Evolutionary conservation across 371 early-diverging fungal genomes (phyloP).

Genomic region (Syncephalastrum monosporum): DNA sequence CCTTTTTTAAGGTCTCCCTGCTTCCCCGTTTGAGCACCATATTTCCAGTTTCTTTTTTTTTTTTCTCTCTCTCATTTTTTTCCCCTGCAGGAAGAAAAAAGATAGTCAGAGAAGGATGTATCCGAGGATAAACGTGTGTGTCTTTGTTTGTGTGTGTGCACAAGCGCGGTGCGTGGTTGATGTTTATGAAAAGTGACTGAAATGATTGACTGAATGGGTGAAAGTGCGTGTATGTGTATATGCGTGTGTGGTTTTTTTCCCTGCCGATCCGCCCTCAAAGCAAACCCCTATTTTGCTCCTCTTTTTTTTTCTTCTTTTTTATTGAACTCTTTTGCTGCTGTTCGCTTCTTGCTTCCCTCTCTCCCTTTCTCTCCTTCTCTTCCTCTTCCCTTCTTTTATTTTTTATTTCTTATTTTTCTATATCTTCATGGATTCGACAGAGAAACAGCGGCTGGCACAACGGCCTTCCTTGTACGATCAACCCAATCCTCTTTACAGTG

Average conservation of each 20-base stretch:
- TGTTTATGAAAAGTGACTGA: slow-evolving; percentile 1
- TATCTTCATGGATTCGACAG: slow-evolving; percentile 7
- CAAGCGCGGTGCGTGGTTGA: background rate
- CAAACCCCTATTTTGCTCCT: slow-evolving; percentile 9
- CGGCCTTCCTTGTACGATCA: no score
- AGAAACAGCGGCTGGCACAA: slow-evolving; percentile 7
- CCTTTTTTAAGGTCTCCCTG: no score
- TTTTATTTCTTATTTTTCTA: slow-evolving; percentile 1
- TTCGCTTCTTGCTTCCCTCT: slow-evolving; percentile 1
- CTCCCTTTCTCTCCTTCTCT: background rate
- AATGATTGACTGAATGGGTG: background rate
- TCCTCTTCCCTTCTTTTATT: background rate
- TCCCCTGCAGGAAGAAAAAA: no score
- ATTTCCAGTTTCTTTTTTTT: no score
- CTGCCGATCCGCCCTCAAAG: slow-evolving; percentile 10
- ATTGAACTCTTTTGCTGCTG: background rate
- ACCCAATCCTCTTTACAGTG: background rate
- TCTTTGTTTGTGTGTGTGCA: no score
- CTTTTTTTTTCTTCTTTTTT: slow-evolving; percentile 1
- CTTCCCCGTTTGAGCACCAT: no score
- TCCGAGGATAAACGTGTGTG: no score
- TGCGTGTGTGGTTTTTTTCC: slow-evolving; percentile 1
- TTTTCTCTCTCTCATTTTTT: no score
- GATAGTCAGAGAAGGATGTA: no score
- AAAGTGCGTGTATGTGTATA: background rate